Percentiles rank a stretch among this genome's conserved stretches.
Evolutionary conservation across 495 filamentous ascomycete genomes (phyloP).

Genomic region (Xylaria flabelliformis): DNA sequence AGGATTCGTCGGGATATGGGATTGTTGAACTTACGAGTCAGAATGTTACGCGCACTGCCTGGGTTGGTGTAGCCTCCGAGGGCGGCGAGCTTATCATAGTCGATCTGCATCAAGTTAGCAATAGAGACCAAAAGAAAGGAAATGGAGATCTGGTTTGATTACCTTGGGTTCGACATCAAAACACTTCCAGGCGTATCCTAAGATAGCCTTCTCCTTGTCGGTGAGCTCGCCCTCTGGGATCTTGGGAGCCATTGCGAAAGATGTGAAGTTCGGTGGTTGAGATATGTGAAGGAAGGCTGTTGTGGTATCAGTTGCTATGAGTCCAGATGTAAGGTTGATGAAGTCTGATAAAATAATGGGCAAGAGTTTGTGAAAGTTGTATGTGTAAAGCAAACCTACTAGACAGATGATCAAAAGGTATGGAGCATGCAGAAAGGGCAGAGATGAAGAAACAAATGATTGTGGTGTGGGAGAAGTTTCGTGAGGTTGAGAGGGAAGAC

Average conservation of each 20-base stretch:
- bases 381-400: neutral
- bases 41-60: slow-evolving; percentile 26
- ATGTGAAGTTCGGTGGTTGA: slow-evolving; percentile 6
- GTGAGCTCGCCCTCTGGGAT: slow-evolving; percentile 25
- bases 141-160: neutral
- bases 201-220: slow-evolving; percentile 32
- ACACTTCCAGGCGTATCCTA: slow-evolving; percentile 34
- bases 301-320: neutral
- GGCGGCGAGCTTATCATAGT: slow-evolving; percentile 31
- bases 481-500: neutral
- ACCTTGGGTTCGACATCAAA: slow-evolving; percentile 31
- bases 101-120: slow-evolving; percentile 32
- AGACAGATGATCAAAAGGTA: neutral
- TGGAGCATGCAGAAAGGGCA: no score
- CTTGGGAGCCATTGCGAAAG: slow-evolving; percentile 26
- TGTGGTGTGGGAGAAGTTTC: neutral
- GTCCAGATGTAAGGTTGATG: neutral
- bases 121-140: no score
- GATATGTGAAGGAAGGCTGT: neutral
- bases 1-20: neutral
- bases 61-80: slow-evolving; percentile 34
- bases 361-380: neutral
- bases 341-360: neutral
- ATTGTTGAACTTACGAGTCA: slow-evolving; percentile 25
- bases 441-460: neutral